Evolutionary conservation across 2,329 filamentous ascomycete species (phyloP).

Genomic region (Phoma sp.): DNA sequence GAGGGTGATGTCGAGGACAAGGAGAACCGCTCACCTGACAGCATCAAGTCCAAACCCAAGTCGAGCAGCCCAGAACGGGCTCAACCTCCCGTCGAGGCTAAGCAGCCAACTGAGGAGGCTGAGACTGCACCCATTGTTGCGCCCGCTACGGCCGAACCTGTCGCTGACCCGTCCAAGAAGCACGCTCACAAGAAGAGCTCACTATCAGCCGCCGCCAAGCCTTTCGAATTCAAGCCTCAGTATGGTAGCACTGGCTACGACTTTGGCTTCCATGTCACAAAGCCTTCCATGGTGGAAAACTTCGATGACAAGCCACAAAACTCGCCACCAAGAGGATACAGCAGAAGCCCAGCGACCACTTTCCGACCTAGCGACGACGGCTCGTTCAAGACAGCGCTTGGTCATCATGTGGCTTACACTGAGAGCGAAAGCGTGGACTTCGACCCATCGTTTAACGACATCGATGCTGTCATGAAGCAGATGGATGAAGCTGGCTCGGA

Average conservation of each 20-base stretch:
- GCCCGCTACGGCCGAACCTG: slow-evolving; percentile 38
- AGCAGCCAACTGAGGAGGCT: slow-evolving; percentile 26
- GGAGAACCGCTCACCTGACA: slow-evolving; percentile 46
- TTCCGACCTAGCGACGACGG: slow-evolving; percentile 51
- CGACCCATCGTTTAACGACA: slow-evolving; percentile 74
- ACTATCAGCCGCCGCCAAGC: slow-evolving; percentile 73
- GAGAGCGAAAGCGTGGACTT: slow-evolving; percentile 49
- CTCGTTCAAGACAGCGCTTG: slow-evolving; percentile 49
- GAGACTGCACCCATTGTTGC: slow-evolving; percentile 20
- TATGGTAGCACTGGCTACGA: slow-evolving; percentile 41
- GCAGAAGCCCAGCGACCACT: slow-evolving; percentile 49
- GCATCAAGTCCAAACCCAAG: slow-evolving; percentile 30
- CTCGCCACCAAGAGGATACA: slow-evolving; percentile 33
- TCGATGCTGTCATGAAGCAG: slow-evolving; percentile 91
- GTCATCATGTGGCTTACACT: slow-evolving; percentile 38
- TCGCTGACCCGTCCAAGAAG: slow-evolving; percentile 36
- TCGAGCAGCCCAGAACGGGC: slow-evolving; percentile 39
- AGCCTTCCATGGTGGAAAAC: slow-evolving; percentile 39
- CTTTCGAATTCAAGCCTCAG: slow-evolving; percentile 64
- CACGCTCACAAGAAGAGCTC: slow-evolving; percentile 56
- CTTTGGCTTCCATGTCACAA: slow-evolving; percentile 50
- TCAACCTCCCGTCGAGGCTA: slow-evolving; percentile 19
- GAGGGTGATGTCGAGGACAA: slow-evolving; percentile 43
- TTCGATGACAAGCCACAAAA: slow-evolving; percentile 15
- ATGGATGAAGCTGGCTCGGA: slow-evolving; percentile 77